A percentile compares a stretch with the other conserved stretches of the same genome.
Conservation (phyloP, 2,329 filamentous ascomycete genomes). For the Hypoxylon sp. region DNA sequence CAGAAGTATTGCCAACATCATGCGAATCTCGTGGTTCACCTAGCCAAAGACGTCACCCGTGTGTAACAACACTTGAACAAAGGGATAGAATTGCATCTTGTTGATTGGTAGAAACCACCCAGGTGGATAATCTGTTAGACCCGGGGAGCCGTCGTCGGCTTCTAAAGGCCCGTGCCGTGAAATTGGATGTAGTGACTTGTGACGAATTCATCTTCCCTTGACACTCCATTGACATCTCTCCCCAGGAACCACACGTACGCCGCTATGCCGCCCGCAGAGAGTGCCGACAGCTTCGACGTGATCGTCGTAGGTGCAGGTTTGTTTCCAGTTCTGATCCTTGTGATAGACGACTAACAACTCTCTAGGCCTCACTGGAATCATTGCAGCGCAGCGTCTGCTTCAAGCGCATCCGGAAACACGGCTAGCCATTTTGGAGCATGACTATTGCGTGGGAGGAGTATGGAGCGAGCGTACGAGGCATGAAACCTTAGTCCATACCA, state of each 20-base stretch:
- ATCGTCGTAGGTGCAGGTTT: conserved; percentile 1
- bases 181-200: not conserved
- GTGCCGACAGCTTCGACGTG: not conserved
- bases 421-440: conserved; percentile 42
- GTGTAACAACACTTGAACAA: not conserved
- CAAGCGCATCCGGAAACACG: conserved; percentile 43
- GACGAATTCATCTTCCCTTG: not conserved
- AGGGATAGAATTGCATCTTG: not conserved
- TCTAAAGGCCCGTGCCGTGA: not conserved
- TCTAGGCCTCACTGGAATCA: not conserved
- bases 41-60: not conserved
- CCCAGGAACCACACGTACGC: not conserved
- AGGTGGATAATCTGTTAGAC: not conserved
- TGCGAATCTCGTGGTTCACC: too few relatives aligned
- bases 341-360: not conserved
- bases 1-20: too few relatives aligned
- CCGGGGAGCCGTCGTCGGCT: too few relatives aligned
- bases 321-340: not conserved
- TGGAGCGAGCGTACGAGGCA: conserved; percentile 41
- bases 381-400: conserved; percentile 25
- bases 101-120: not conserved
- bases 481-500: not conserved
- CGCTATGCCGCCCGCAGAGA: not conserved
- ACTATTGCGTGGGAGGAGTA: conserved; percentile 45
- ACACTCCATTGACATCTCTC: not conserved